These are phyloP conservation scores for Hirsutella thompsonii DNA, from an alignment of 2,329 filamentous ascomycete species.

Conservation along the genomic window DNA sequence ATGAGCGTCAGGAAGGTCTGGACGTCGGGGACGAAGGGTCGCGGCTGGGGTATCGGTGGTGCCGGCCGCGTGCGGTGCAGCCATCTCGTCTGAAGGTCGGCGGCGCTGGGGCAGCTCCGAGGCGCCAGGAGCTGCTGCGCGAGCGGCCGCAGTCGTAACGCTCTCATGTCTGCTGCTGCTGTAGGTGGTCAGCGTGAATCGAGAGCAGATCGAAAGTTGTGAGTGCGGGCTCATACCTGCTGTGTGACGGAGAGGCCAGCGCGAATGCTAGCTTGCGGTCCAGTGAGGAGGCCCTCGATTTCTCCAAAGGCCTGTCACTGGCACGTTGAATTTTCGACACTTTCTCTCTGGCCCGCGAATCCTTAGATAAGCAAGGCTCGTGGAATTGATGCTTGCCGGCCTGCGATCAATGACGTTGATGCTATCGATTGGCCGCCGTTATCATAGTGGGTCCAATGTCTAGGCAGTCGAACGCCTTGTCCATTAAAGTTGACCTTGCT, in stretches of 20 bases:
- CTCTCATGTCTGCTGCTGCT: slow-evolving; percentile 14
- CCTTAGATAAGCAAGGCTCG: slow-evolving; percentile 22
- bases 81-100: slow-evolving; percentile 27
- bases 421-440: not conserved
- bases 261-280: slow-evolving; percentile 1
- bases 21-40: slow-evolving; percentile 76
- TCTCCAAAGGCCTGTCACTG: not conserved
- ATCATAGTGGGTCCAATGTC: not conserved
- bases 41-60: slow-evolving; percentile 50
- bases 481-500: too few species aligned
- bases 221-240: not conserved
- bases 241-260: not conserved
- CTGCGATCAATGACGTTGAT: not conserved
- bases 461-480: too few species aligned
- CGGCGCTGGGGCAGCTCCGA: slow-evolving; percentile 17
- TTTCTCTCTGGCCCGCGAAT: not conserved
- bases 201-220: not conserved
- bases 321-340: not conserved
- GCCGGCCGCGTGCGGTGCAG: slow-evolving; percentile 26
- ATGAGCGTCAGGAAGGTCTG: slow-evolving; percentile 81
- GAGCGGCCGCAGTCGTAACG: slow-evolving; percentile 17
- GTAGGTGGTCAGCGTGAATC: not conserved
- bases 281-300: not conserved
- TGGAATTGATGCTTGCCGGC: not conserved
- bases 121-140: slow-evolving; percentile 17